Percentiles rank a stretch among this genome's conserved stretches.
These are phyloP conservation scores for Sporothrix inflata DNA, from an alignment of 2,329 filamentous ascomycete species.

Conservation along the genomic window DNA sequence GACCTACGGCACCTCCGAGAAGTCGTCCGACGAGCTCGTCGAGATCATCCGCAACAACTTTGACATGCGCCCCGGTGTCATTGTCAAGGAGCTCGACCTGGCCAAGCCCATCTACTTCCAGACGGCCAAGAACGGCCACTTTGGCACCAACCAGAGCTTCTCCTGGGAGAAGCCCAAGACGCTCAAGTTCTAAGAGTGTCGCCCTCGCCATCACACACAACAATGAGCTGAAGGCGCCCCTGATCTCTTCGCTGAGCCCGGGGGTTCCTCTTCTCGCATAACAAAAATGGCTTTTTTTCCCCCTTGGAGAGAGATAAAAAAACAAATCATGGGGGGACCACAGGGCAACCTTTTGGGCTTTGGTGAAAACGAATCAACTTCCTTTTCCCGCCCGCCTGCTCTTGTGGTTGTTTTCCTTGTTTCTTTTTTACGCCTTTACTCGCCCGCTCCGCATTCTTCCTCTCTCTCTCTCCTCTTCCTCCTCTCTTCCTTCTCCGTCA, in stretches of 20 bases:
- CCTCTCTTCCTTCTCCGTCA: neutral
- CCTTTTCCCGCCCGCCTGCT: constrained; percentile 24
- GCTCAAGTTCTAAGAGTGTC: constrained; percentile 78
- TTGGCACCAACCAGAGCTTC: constrained; percentile 95
- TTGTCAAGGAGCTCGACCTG: constrained; percentile 95
- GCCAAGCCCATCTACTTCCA: constrained; percentile 96
- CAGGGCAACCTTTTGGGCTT: constrained; percentile 1
- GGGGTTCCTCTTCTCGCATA: neutral
- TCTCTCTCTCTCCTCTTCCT: neutral
- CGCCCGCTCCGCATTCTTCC: neutral
- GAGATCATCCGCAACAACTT: constrained; percentile 96
- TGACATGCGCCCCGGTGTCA: constrained; percentile 96
- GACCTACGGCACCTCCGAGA: constrained; percentile 91
- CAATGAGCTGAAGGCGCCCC: neutral
- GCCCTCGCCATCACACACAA: constrained; percentile 24
- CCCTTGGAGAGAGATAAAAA: neutral
- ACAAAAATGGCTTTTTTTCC: constrained; percentile 23
- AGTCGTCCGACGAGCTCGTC: constrained; percentile 89
- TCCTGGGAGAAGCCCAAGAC: constrained; percentile 97
- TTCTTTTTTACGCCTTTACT: neutral
- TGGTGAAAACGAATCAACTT: constrained; percentile 25
- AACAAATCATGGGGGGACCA: neutral
- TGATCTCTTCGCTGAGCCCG: neutral
- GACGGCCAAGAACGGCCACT: constrained; percentile 99
- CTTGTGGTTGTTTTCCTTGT: neutral